Evolutionary conservation across 352 stramenopile species (phyloP), one percentile per base, ranked within the genome.

Genomic region (Phytophthora idaei): DNA sequence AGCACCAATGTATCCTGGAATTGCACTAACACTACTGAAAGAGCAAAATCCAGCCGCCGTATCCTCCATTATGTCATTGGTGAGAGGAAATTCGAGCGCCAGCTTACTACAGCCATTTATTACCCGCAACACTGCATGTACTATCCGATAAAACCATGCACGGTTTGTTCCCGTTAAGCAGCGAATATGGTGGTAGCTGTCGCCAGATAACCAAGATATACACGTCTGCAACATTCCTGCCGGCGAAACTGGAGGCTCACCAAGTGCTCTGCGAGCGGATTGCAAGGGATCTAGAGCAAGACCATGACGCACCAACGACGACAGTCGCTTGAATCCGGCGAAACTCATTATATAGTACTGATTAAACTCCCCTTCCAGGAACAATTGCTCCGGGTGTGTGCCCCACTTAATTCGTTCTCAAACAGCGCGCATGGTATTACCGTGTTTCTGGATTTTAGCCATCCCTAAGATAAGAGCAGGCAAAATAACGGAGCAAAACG

Each of bases 1-100:
- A 11, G 48, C 57, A 4, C 48, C 58, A 5, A 66, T 59, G 28
- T 39, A 66, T 2, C 49, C 58, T 3, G 39, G 28, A 6, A 59
- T 58, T 8, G 50, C 31, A 12, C 50, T 25, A 27, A 39, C 34
- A 14, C 1, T 39, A 12, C 34, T 39, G 7, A 39, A 9, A 14
- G 34, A 15, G 34, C 34, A 1, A 39, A 39, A 39, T 39, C 34
- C 34, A 39, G 34, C 34, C 8, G 34, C 8, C 8, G 34, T 39
- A 39, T 6, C 34, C 34, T 39, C 34, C 34, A 39, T 12, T 4
- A 36, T 10, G 31, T 8, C 31, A 8, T 36, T 10, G 5, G 31
- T 5, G 31, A 8, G 8, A 36, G 5, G 31, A 0, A 8, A 36
- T 10, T 36, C 31, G 31, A 8, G 8, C 31, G 5, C 31, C 31